Conservation (phyloP, 257 asterid species). For the Ballota nigra region DNA sequence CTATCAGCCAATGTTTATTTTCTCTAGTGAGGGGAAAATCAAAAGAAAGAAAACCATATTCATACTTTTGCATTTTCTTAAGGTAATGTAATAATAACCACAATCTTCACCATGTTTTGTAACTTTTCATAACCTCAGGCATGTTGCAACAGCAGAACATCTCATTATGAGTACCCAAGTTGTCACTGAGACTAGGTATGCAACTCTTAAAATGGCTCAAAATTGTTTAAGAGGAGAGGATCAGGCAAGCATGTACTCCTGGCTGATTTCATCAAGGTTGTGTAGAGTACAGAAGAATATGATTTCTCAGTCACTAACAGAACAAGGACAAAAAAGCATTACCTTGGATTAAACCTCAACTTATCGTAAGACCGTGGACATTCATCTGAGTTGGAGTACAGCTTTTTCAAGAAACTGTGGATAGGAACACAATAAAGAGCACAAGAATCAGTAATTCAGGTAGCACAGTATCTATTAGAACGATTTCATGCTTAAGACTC, state of each 20-base stretch:
- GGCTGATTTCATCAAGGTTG: conserved; percentile 8
- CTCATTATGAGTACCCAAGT: not conserved
- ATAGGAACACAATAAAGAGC: conserved; percentile 13
- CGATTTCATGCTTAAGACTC: not conserved
- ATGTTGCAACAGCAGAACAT: conserved; percentile 1
- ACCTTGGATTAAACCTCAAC: conserved; percentile 89
- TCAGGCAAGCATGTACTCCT: not conserved
- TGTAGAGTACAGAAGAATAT: not conserved
- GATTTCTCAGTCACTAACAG: conserved; percentile 17
- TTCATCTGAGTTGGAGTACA: conserved; percentile 62
- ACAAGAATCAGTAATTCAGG: conserved; percentile 15
- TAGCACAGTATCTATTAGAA: not conserved
- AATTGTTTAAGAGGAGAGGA: too few relatives aligned
- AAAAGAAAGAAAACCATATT: not conserved
- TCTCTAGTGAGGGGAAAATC: not conserved
- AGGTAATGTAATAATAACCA: conserved; percentile 5
- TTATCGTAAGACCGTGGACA: conserved; percentile 97
- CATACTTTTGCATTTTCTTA: conserved; percentile 4
- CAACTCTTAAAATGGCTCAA: too few relatives aligned
- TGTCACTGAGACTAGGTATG: too few relatives aligned
- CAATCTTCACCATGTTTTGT: not conserved
- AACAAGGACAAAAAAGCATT: conserved; percentile 17
- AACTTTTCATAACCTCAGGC: conserved; percentile 18
- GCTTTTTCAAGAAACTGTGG: conserved; percentile 80
- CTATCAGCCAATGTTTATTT: conserved; percentile 3